Conservation (phyloP, 2,329 filamentous ascomycete genomes). For the Neophaeococcomyces mojaviensis region DNA sequence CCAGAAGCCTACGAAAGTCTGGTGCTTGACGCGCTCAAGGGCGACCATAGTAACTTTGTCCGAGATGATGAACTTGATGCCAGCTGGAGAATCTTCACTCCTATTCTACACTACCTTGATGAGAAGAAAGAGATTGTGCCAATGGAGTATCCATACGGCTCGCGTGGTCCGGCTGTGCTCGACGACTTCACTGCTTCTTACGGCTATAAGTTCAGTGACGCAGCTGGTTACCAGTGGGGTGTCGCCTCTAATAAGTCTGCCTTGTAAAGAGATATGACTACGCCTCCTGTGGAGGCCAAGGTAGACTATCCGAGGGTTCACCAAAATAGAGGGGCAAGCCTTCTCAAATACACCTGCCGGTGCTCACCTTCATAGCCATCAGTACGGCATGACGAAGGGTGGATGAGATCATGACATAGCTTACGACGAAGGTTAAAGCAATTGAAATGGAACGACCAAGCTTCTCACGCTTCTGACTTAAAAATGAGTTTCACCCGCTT, state of each 20-base stretch:
- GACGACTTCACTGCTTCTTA: conserved; percentile 98
- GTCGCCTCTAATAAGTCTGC: conserved; percentile 42
- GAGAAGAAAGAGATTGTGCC: conserved; percentile 99
- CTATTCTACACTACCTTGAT: conserved; percentile 93
- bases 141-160: conserved; percentile 99
- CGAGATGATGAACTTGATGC: conserved; percentile 94
- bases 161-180: conserved; percentile 87
- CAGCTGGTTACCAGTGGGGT: conserved; percentile 91
- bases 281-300: no score
- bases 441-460: no score
- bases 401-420: no score
- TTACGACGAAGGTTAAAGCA: no score
- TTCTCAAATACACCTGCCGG: no score
- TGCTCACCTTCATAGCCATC: no score
- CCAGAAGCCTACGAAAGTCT: conserved; percentile 98
- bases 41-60: conserved; percentile 99
- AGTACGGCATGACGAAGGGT: no score
- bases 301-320: no score
- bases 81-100: conserved; percentile 97
- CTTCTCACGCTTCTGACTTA: no score
- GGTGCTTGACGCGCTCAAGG: conserved; percentile 95
- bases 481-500: no score
- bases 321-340: no score
- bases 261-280: background rate
- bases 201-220: conserved; percentile 98